phyloP scores from a whole-genome alignment of 345 rosid species.

The Salix arbutifolia region DNA sequence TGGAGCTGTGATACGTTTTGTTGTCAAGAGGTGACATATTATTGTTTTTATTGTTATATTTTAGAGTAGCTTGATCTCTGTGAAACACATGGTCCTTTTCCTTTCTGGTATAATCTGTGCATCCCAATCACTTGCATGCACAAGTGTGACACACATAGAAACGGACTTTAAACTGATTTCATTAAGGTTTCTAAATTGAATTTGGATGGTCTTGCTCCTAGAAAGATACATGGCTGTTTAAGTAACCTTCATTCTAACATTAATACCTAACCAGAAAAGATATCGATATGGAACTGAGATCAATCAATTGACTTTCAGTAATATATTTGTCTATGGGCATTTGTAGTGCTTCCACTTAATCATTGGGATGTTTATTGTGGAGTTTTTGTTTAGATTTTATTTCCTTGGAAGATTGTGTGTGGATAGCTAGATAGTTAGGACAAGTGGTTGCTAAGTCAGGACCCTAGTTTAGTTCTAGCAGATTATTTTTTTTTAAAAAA shows the following conservation, averaged over 20 bases:
- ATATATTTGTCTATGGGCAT: background rate
- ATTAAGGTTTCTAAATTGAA: background rate
- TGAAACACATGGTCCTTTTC: background rate
- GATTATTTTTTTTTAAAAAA: too few relatives aligned
- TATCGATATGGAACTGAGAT: background rate
- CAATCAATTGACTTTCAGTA: background rate
- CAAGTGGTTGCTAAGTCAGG: background rate
- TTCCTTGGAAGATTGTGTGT: background rate
- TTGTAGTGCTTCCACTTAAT: background rate
- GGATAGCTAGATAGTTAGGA: background rate
- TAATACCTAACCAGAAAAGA: background rate
- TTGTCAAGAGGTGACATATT: constrained; percentile 62
- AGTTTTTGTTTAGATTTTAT: background rate
- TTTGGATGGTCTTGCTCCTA: background rate
- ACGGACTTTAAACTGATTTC: background rate
- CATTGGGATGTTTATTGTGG: background rate
- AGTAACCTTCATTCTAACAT: background rate
- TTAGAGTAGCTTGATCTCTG: background rate
- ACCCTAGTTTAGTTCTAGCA: background rate
- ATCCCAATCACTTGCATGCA: background rate
- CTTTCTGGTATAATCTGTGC: background rate
- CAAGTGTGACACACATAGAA: background rate
- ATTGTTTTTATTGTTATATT: background rate
- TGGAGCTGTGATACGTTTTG: constrained; percentile 67
- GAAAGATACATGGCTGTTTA: background rate